These are phyloP conservation scores for Suillus hirtellus DNA, from an alignment of 768 basidiomycete species.

Conservation along the genomic window DNA sequence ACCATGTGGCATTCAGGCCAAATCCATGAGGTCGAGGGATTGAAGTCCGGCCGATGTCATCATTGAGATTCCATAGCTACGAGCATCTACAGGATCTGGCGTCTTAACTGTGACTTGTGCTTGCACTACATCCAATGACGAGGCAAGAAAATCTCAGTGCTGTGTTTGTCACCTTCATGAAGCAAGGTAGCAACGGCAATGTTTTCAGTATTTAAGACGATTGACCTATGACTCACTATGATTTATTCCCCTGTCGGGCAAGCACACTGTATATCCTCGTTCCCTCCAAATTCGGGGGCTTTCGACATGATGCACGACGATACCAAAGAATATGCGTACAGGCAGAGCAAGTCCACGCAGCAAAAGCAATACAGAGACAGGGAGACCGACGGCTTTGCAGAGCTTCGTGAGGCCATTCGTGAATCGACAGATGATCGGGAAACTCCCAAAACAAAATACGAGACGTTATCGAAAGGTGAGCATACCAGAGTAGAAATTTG, in stretches of 20 bases:
- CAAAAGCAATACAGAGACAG: constrained; percentile 7
- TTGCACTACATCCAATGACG: background rate
- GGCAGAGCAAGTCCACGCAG: background rate
- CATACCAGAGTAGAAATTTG: background rate
- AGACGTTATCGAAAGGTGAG: background rate
- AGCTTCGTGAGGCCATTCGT: constrained; percentile 3
- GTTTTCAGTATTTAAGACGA: constrained; percentile 1
- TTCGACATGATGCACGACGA: background rate
- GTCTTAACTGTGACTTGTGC: background rate
- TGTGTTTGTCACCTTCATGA: constrained; percentile 2
- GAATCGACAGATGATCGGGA: constrained; percentile 1
- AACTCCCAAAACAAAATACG: background rate
- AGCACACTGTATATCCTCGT: background rate
- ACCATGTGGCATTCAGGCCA: background rate
- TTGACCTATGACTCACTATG: background rate
- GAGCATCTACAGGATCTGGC: background rate
- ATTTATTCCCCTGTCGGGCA: background rate
- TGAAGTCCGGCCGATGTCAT: background rate
- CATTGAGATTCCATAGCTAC: background rate
- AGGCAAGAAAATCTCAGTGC: background rate
- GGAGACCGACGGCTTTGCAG: background rate
- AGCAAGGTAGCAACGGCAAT: background rate
- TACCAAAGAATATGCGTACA: background rate
- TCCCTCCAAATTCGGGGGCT: background rate
- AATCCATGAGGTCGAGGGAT: background rate